These are phyloP conservation scores for Solanum chilense DNA, from an alignment of 257 asterid species.

Conservation along the genomic window DNA sequence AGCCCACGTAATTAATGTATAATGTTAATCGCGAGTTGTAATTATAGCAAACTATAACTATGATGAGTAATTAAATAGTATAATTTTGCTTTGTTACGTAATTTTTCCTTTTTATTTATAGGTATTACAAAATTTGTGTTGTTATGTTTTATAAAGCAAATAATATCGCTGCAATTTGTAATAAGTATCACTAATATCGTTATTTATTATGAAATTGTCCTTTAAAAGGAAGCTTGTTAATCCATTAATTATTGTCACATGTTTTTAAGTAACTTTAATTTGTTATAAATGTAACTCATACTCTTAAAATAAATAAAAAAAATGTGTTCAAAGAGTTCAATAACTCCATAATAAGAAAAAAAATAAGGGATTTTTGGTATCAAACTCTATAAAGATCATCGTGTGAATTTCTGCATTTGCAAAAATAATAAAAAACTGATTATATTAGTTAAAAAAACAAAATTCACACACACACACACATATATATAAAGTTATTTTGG, in stretches of 20 bases:
- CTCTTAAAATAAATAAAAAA: fast-evolving
- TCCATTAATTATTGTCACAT: background rate
- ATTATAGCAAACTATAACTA: too few relatives aligned
- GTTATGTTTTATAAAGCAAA: background rate
- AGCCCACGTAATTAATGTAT: too few relatives aligned
- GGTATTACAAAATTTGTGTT: background rate
- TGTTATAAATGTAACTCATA: background rate
- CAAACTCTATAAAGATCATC: background rate
- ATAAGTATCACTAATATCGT: background rate
- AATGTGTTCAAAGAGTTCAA: background rate
- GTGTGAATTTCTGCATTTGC: background rate
- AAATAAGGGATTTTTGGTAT: background rate
- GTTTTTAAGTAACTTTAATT: background rate
- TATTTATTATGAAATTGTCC: background rate
- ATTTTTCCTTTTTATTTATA: too few relatives aligned
- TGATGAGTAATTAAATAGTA: too few relatives aligned
- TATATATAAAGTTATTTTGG: too few relatives aligned
- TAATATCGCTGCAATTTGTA: background rate
- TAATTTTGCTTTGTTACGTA: too few relatives aligned
- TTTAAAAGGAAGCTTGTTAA: background rate
- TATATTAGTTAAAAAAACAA: too few relatives aligned
- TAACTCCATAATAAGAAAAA: background rate
- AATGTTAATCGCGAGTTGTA: too few relatives aligned
- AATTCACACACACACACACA: too few relatives aligned
- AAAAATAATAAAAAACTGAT: background rate